Evolutionary conservation across 495 filamentous ascomycete genomes (phyloP).

Genomic region (Talaromyces stipitatus): DNA sequence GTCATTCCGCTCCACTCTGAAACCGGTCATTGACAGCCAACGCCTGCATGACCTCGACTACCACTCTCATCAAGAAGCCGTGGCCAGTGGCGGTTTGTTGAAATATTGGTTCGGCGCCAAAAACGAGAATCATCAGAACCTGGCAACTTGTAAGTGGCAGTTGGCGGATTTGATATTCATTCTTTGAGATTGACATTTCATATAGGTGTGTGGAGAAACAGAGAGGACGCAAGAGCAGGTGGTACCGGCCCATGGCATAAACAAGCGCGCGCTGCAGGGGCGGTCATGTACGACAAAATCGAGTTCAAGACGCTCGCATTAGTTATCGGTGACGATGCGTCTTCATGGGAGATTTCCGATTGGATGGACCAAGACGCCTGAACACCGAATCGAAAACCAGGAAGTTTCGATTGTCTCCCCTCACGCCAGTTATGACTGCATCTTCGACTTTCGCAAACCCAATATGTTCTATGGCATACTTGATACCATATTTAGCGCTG

Average conservation of each 20-base stretch:
- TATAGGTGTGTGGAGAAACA: constrained; percentile 58
- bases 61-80: constrained; percentile 70
- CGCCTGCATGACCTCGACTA: constrained; percentile 62
- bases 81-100: constrained; percentile 68
- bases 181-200: background rate
- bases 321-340: constrained; percentile 47
- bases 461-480: background rate
- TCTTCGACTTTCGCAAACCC: background rate
- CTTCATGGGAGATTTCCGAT: constrained; percentile 49
- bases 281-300: constrained; percentile 46
- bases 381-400: background rate
- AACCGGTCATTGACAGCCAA: constrained; percentile 49
- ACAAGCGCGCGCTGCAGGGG: constrained; percentile 26
- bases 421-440: background rate
- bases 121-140: constrained; percentile 54
- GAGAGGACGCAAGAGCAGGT: constrained; percentile 61
- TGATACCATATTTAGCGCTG: background rate
- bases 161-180: background rate
- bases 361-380: constrained; percentile 35
- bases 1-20: constrained; percentile 66
- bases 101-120: constrained; percentile 83
- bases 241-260: constrained; percentile 52
- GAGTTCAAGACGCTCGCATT: constrained; percentile 51
- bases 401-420: background rate
- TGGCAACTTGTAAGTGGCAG: constrained; percentile 57